phyloP scores from a whole-genome alignment of 768 basidiomycete genomes.

The Panaeolus cyanescens region DNA sequence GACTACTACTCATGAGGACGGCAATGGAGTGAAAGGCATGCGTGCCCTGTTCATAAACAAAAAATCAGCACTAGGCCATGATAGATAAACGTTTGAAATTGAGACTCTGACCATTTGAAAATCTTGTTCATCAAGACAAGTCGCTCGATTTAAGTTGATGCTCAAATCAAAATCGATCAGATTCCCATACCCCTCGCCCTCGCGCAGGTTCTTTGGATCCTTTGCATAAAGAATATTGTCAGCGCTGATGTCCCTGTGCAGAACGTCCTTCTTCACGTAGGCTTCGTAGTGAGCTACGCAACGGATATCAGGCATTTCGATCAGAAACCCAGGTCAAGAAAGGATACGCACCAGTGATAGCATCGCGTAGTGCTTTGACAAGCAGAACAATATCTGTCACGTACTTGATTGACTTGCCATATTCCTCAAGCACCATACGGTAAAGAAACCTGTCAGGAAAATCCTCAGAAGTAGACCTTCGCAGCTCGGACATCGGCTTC shows the following conservation, averaged over 20 bases:
- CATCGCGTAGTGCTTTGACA: not conserved
- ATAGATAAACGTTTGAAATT: too few relatives aligned
- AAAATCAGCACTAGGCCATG: too few relatives aligned
- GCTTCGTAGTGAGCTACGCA: not conserved
- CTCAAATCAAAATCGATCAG: not conserved
- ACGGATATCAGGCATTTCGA: not conserved
- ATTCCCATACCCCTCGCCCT: not conserved
- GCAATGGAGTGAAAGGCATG: not conserved
- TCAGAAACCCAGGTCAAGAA: not conserved
- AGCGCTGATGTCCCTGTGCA: not conserved
- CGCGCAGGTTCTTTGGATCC: not conserved
- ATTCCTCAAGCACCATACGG: not conserved
- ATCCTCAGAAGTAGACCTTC: not conserved
- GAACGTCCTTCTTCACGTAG: not conserved
- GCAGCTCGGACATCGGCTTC: not conserved
- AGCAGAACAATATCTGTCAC: not conserved
- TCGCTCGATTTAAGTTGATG: not conserved
- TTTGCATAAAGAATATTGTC: too few relatives aligned
- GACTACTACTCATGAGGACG: not conserved
- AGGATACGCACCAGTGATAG: not conserved
- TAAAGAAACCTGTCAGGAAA: not conserved
- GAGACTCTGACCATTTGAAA: not conserved
- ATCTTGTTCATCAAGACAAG: not conserved
- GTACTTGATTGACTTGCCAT: not conserved
- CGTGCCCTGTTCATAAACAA: too few relatives aligned